Conservation (phyloP, 208 protist genomes). For the Trichomonas tenax region DNA sequence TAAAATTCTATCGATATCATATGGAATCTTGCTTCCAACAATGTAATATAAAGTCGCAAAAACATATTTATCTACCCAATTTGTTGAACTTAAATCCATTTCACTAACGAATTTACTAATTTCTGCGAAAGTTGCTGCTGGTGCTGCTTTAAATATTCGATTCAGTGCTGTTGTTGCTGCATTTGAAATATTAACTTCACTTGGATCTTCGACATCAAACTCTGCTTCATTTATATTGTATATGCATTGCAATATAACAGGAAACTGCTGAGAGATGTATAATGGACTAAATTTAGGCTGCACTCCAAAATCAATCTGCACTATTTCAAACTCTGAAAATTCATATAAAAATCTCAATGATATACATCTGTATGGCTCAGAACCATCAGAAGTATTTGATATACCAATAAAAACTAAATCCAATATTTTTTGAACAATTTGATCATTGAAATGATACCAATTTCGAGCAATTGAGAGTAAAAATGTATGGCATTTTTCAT, state of each 20-base stretch:
- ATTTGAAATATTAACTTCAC: not conserved
- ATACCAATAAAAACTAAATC: not conserved
- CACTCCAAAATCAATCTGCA: not conserved
- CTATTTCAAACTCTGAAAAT: not conserved
- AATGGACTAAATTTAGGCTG: not conserved
- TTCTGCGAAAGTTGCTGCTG: not conserved
- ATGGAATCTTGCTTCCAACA: not conserved
- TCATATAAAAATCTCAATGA: not conserved
- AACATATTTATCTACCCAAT: not conserved
- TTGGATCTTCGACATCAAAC: not conserved
- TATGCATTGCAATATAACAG: not conserved
- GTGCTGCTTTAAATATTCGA: not conserved
- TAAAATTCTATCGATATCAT: not conserved
- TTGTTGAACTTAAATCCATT: not conserved
- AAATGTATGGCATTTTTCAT: not conserved
- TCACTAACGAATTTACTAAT: not conserved
- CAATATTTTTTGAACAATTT: not conserved
- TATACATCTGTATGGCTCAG: not conserved
- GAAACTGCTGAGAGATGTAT: not conserved
- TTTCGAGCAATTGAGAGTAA: not conserved
- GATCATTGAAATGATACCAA: not conserved
- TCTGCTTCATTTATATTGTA: not conserved
- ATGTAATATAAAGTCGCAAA: not conserved
- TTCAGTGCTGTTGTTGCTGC: not conserved
- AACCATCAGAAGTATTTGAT: not conserved